A percentile compares a stretch with the other conserved stretches of the same genome.
These are phyloP conservation scores for Pseudogymnoascus sp. DNA, from an alignment of 2,329 filamentous ascomycete species.

Conservation along the genomic window DNA sequence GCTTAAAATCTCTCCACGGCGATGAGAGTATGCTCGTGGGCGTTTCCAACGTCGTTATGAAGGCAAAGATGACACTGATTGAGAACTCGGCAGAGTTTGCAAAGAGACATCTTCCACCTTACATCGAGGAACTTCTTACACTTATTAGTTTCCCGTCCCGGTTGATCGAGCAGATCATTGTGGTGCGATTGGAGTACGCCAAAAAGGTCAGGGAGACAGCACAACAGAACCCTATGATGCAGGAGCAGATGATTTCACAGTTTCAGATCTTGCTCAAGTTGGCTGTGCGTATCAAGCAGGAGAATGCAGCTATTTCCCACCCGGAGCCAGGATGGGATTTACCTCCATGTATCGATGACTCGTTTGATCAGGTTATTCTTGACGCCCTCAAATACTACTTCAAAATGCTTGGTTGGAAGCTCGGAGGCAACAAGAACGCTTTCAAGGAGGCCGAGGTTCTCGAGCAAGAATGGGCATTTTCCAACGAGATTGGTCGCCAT, in stretches of 20 bases:
- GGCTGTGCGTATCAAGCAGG: conserved; percentile 85
- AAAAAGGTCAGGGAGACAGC: conserved; percentile 93
- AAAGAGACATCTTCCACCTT: conserved; percentile 84
- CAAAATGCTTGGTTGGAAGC: conserved; percentile 96
- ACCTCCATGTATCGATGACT: conserved; percentile 92
- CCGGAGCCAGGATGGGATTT: conserved; percentile 91
- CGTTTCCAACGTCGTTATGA: conserved; percentile 79
- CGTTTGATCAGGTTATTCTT: conserved; percentile 84
- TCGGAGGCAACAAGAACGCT: conserved; percentile 95
- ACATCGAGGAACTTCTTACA: conserved; percentile 91
- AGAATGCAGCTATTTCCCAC: conserved; percentile 75
- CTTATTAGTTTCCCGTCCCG: conserved; percentile 96
- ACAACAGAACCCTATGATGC: conserved; percentile 86
- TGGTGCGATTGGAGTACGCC: conserved; percentile 82
- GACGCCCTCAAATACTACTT: conserved; percentile 97
- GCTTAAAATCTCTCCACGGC: conserved; percentile 82
- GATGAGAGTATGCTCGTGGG: conserved; percentile 78
- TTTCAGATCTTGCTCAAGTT: conserved; percentile 90
- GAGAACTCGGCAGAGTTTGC: conserved; percentile 77
- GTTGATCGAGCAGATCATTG: conserved; percentile 93
- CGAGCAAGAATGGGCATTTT: conserved; percentile 97
- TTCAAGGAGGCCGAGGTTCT: conserved; percentile 98
- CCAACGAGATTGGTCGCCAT: conserved; percentile 83
- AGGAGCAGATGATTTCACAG: conserved; percentile 95
- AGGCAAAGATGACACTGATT: conserved; percentile 88